phyloP scores from a whole-genome alignment of 331 rosid species.

The Pyracantha coccinea region DNA sequence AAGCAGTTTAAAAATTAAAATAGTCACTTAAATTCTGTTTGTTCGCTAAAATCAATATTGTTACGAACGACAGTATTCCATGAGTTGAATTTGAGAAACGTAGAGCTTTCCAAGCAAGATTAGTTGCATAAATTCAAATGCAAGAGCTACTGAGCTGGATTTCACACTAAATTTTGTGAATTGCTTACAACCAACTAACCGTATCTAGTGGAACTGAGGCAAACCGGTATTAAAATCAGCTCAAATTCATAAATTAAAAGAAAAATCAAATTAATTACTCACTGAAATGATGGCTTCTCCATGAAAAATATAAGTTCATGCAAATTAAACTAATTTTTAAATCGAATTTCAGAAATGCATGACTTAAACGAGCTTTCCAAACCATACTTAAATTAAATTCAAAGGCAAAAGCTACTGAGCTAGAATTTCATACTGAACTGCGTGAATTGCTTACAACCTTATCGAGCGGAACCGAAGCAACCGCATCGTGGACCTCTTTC shows the following conservation, averaged over 20 bases:
- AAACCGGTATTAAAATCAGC: constrained; percentile 9
- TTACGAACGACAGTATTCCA: background rate
- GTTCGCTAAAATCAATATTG: background rate
- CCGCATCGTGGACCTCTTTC: constrained; percentile 60
- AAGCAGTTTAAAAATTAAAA: background rate
- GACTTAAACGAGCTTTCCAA: background rate
- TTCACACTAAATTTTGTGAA: background rate
- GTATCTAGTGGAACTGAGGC: constrained; percentile 73
- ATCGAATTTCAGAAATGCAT: background rate
- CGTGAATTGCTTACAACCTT: constrained; percentile 42
- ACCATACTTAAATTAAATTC: background rate
- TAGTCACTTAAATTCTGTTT: background rate
- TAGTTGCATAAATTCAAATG: background rate
- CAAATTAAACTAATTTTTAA: background rate
- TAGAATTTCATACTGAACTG: background rate
- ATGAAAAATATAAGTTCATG: too few relatives aligned
- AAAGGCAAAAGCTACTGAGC: background rate
- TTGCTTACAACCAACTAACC: constrained; percentile 26
- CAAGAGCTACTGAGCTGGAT: background rate
- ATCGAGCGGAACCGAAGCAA: constrained; percentile 73
- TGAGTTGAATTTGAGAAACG: background rate
- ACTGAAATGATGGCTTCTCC: too few relatives aligned
- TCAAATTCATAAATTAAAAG: background rate
- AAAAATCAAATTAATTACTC: background rate
- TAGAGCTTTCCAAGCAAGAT: background rate